phyloP scores from a whole-genome alignment of 2,329 filamentous ascomycete species.

The Lachnellula hyalina region DNA sequence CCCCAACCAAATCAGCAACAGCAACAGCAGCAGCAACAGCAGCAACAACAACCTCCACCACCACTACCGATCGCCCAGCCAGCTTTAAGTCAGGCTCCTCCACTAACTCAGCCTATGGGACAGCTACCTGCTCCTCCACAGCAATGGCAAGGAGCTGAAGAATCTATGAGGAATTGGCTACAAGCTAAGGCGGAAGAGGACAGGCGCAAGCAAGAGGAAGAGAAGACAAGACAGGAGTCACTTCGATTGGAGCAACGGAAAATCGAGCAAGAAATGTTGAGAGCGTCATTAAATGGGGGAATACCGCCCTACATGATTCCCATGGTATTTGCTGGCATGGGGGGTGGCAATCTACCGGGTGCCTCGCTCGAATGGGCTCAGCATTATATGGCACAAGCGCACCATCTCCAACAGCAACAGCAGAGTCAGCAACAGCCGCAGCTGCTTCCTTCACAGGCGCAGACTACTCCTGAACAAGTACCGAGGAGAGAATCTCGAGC shows the following conservation, averaged over 20 bases:
- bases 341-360: conserved; percentile 55
- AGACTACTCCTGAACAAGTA: conserved; percentile 49
- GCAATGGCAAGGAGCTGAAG: conserved; percentile 63
- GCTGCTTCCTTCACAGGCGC: conserved; percentile 43
- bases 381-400: conserved; percentile 53
- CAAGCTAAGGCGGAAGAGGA: conserved; percentile 69
- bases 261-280: conserved; percentile 67
- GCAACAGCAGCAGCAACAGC: conserved; percentile 10
- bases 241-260: conserved; percentile 66
- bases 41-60: not conserved
- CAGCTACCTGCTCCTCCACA: conserved; percentile 59
- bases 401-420: conserved; percentile 41
- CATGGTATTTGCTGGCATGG: conserved; percentile 68
- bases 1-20: conserved; percentile 33
- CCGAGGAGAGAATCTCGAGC: conserved; percentile 48
- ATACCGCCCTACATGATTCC: conserved; percentile 72
- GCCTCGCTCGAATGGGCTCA: conserved; percentile 63
- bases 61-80: conserved; percentile 30
- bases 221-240: conserved; percentile 57
- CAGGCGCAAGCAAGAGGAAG: conserved; percentile 67
- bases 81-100: conserved; percentile 27
- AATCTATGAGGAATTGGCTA: conserved; percentile 68
- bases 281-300: conserved; percentile 61
- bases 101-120: conserved; percentile 37
- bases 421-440: conserved; percentile 24